Evolutionary conservation across 805 yeast species (phyloP).

Genomic region (Metschnikowia lochheadii): DNA sequence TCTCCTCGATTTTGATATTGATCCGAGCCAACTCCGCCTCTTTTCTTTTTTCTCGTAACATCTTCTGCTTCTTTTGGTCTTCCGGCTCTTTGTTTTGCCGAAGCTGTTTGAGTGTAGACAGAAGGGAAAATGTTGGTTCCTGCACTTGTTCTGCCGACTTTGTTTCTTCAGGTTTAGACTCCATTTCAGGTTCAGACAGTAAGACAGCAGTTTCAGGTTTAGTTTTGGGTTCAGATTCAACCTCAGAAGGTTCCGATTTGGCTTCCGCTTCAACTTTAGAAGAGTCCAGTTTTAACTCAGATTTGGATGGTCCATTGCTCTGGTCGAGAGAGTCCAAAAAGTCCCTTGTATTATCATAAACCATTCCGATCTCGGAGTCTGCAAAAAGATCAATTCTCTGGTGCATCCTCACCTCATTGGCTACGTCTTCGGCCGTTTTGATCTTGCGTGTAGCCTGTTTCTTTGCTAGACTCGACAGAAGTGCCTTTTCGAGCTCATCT

Average conservation of each 20-base stretch:
- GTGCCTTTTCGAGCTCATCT: conserved; percentile 31
- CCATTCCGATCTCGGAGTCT: conserved; percentile 14
- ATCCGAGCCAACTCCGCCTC: conserved; percentile 29
- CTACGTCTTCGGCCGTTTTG: conserved; percentile 34
- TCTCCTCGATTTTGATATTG: conserved; percentile 30
- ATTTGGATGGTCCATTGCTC: too few relatives aligned
- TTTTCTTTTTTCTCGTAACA: conserved; percentile 22
- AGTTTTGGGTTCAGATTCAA: neutral
- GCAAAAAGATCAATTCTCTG: conserved; percentile 16
- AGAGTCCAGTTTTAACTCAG: neutral
- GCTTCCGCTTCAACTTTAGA: neutral
- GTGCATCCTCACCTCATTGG: conserved; percentile 31
- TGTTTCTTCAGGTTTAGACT: neutral
- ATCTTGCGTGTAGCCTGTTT: conserved; percentile 26
- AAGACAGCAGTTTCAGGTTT: too few relatives aligned
- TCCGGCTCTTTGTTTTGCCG: conserved; percentile 2
- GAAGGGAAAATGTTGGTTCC: neutral
- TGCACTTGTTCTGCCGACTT: too few relatives aligned
- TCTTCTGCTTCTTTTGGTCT: conserved; percentile 5
- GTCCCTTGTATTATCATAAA: conserved; percentile 38
- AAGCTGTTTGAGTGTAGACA: conserved; percentile 16
- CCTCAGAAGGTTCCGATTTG: neutral
- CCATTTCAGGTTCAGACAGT: neutral
- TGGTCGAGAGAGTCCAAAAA: conserved; percentile 26
- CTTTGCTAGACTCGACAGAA: conserved; percentile 28